Conservation (phyloP, 495 filamentous ascomycete species). For the Neurospora discreta region DNA sequence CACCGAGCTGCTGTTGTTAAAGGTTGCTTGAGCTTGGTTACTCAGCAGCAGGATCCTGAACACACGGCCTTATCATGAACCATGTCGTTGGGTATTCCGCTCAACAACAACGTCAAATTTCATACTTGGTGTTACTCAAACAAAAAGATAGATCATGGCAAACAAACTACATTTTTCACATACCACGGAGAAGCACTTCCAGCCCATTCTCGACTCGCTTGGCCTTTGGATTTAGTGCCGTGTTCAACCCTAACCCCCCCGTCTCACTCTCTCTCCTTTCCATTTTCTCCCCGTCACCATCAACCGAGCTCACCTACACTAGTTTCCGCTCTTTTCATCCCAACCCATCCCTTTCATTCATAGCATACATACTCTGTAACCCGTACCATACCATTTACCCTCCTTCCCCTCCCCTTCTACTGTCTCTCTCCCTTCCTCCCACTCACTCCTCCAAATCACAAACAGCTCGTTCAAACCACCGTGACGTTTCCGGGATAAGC, state of each 20-base stretch:
- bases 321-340: neutral
- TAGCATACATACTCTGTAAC: neutral
- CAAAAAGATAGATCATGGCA: no score
- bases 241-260: neutral
- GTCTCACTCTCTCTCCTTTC: neutral
- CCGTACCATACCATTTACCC: no score
- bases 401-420: no score
- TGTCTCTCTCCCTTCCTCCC: neutral
- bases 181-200: neutral
- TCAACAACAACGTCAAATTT: neutral
- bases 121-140: neutral
- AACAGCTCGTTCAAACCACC: neutral
- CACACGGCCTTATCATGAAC: neutral
- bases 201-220: neutral
- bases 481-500: constrained; percentile 10
- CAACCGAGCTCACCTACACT: neutral
- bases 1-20: neutral
- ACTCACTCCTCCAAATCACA: neutral
- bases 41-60: neutral
- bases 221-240: neutral
- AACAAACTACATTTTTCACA: neutral
- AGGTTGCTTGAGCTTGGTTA: neutral
- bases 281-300: neutral
- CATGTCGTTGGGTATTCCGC: neutral
- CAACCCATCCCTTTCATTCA: neutral